These are phyloP conservation scores for Chloroidium sp. DNA, from an alignment of 163 green algal genomes.

Conservation along the genomic window DNA sequence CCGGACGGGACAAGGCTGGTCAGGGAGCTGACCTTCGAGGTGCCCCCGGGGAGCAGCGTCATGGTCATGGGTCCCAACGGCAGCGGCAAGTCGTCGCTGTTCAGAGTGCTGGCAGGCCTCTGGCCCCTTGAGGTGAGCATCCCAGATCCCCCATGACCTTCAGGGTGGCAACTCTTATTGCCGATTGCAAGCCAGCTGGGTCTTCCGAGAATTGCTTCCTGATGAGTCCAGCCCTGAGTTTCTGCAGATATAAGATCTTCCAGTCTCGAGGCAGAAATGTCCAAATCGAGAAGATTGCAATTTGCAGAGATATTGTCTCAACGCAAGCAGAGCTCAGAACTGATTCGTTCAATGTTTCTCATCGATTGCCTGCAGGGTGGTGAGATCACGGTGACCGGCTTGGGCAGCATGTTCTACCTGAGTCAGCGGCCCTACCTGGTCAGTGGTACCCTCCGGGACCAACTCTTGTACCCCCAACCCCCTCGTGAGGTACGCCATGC, in stretches of 20 bases:
- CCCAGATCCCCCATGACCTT: too few species aligned
- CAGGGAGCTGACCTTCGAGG: conserved; percentile 76
- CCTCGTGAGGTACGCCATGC: conserved; percentile 19
- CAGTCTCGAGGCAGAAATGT: too few species aligned
- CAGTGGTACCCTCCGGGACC: conserved; percentile 73
- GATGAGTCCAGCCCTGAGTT: too few species aligned
- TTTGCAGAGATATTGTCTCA: background rate
- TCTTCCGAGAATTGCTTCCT: too few species aligned
- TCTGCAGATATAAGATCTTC: too few species aligned
- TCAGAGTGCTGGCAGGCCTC: conserved; percentile 81
- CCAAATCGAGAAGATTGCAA: too few species aligned
- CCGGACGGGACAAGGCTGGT: conserved; percentile 78
- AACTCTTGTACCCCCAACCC: conserved; percentile 87
- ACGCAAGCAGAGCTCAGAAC: too few species aligned
- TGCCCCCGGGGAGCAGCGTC: conserved; percentile 51
- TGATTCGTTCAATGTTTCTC: background rate
- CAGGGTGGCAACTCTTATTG: too few species aligned
- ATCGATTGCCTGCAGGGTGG: conserved; percentile 30
- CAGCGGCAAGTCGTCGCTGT: conserved; percentile 83
- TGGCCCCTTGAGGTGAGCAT: conserved; percentile 67
- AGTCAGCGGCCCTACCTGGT: conserved; percentile 87
- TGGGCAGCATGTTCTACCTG: conserved; percentile 80
- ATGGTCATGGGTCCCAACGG: conserved; percentile 95
- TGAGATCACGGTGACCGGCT: conserved; percentile 53
- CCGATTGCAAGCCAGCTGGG: too few species aligned